Evolutionary conservation across 75 land plant genomes (phyloP).

Genomic region (Sequoia sempervirens): DNA sequence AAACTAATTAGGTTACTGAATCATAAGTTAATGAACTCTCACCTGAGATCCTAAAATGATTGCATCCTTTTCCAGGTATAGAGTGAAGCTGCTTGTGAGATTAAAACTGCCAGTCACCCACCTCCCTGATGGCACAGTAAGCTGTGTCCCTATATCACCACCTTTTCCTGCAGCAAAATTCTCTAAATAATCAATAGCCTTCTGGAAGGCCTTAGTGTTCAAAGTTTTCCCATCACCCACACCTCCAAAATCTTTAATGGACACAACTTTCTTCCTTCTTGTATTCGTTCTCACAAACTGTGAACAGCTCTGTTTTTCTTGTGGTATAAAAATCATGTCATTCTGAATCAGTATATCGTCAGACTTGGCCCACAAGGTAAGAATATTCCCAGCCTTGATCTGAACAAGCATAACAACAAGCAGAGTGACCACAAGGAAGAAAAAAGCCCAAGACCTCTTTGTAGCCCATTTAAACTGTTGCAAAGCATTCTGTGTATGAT

Average conservation of each 20-base stretch:
- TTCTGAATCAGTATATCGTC: neutral
- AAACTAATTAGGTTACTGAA: neutral
- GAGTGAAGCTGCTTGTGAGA: conserved; percentile 74
- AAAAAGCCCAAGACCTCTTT: neutral
- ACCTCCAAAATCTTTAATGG: conserved; percentile 61
- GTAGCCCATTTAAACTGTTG: neutral
- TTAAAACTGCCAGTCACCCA: conserved; percentile 83
- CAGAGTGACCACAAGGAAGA: neutral
- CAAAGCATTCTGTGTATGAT: neutral
- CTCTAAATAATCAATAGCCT: conserved; percentile 32
- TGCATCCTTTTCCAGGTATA: conserved; percentile 64
- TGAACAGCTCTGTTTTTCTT: neutral
- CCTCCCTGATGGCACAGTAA: conserved; percentile 56
- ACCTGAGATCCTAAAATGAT: conserved; percentile 67
- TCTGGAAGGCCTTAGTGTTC: conserved; percentile 58
- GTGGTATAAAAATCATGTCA: neutral
- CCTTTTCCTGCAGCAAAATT: conserved; percentile 17
- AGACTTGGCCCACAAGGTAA: neutral
- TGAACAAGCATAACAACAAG: neutral
- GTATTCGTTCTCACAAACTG: neutral
- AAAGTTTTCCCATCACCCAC: conserved; percentile 71
- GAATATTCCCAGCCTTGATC: neutral
- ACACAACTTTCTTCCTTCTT: conserved; percentile 11
- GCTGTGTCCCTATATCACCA: conserved; percentile 30
- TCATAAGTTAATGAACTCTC: neutral